Percentiles rank a stretch among this genome's conserved stretches.
Conservation (phyloP, 2,329 filamentous ascomycete genomes). For the Xylaria sp. region DNA sequence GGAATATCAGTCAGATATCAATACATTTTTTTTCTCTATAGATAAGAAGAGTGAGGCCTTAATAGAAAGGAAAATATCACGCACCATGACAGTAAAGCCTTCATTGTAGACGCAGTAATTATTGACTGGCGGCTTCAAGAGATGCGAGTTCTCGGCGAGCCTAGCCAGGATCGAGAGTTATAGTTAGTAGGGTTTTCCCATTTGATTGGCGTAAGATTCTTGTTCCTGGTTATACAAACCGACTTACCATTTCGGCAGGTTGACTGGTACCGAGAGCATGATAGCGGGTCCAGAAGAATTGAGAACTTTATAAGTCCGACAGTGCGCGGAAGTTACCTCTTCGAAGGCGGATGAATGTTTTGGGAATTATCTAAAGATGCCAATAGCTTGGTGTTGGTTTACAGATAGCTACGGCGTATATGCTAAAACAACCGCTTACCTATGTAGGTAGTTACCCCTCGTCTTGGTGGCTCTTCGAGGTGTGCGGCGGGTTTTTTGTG, state of each 20-base stretch:
- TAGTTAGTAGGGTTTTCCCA: conserved; percentile 33
- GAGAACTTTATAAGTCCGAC: conserved; percentile 1
- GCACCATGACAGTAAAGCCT: conserved; percentile 82
- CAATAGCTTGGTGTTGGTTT: not conserved
- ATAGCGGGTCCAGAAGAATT: conserved; percentile 26
- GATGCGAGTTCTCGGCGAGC: conserved; percentile 90
- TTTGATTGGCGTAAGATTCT: not conserved
- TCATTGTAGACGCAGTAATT: conserved; percentile 97
- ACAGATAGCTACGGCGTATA: not conserved
- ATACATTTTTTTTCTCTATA: not conserved
- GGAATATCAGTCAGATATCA: conserved; percentile 11
- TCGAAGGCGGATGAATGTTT: conserved; percentile 12
- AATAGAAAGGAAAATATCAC: conserved; percentile 24
- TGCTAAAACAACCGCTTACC: not conserved
- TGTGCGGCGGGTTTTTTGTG: not conserved
- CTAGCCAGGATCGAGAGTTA: conserved; percentile 57
- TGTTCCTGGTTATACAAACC: conserved; percentile 18
- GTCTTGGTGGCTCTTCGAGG: conserved; percentile 1
- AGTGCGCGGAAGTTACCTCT: not conserved
- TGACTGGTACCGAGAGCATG: conserved; percentile 64
- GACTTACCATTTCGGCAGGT: conserved; percentile 68
- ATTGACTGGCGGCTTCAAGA: conserved; percentile 93
- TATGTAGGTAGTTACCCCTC: conserved; percentile 16
- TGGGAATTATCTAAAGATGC: conserved; percentile 3
- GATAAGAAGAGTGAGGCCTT: not conserved